Base-by-base conservation (phyloP, 2,329 filamentous ascomycete species). In the Fusarium sp. region DNA sequence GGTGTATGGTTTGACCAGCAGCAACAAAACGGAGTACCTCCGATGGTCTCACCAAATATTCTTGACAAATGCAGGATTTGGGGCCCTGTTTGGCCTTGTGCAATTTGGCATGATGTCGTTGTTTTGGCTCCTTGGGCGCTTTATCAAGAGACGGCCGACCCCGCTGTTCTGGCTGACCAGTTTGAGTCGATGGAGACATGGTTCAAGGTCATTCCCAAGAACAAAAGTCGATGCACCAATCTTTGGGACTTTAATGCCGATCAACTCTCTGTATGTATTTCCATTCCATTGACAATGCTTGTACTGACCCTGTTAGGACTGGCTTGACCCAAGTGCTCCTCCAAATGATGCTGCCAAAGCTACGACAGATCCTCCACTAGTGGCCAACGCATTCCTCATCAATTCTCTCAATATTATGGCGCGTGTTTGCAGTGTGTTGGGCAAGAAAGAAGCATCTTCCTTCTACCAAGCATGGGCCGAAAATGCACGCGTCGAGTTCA, bases 301-400 rank as follows among this genome's bases (percentile, higher is more conserved):
- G 16, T 6, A 1, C 38, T 70, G 5, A 70, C 16, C 3, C 8
- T 13, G 75, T 81, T 78, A 82, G 29, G 84, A 86, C 64, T 86
- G 84, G 84, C 78, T 86, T 3, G 84, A 85, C 55, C 84, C 84
- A 0, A 77, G 77, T 6, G 79, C 84, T 1, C 83, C 84, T 0
- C 76, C 80, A 1, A 76, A 82, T 1, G 69, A 79, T 11, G 78
- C 84, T 0, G 79, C 76, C 5, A 72, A 72, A 18, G 82, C 81
- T 1, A 79, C 77, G 0, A 85, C 84, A 0, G 75, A 81, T 37
- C 73, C 77, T 1, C 74, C 76, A 5, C 77, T 83, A 3, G 82
- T 85, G 2, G 81, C 83, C 1, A 82, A 86, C 55, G 82, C 83
- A 3, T 85, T 84, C 59, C 76, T 85, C 3, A 78, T 84, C 3